phyloP scores from a whole-genome alignment of 345 rosid genomes.

The Citrus unshiu region DNA sequence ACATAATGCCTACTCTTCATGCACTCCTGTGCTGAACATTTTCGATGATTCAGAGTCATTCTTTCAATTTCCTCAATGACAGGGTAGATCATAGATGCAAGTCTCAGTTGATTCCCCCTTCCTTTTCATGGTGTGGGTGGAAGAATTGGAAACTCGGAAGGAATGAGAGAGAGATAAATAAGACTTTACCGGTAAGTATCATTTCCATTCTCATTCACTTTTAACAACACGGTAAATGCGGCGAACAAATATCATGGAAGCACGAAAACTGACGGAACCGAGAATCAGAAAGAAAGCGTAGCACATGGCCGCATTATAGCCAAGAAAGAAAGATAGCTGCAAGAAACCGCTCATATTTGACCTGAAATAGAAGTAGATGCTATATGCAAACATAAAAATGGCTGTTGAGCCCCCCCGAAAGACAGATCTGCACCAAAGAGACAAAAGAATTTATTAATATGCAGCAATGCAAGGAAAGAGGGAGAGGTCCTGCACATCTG shows the following conservation, averaged over 20 bases:
- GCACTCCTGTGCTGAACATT: neutral
- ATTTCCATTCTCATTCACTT: conserved; percentile 28
- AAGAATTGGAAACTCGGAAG: neutral
- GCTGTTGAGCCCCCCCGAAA: conserved; percentile 61
- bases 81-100: neutral
- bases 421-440: conserved; percentile 54
- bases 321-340: conserved; percentile 67
- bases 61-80: neutral
- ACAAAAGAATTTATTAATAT: neutral
- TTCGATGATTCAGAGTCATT: neutral
- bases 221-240: conserved; percentile 55
- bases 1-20: neutral
- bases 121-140: neutral
- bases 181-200: neutral
- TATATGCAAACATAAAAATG: conserved; percentile 67
- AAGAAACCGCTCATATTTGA: conserved; percentile 66
- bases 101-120: neutral
- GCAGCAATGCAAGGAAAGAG: neutral
- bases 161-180: neutral
- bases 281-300: conserved; percentile 73
- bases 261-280: conserved; percentile 53
- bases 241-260: conserved; percentile 60
- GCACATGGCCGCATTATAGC: conserved; percentile 67
- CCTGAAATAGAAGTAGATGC: conserved; percentile 56
- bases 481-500: neutral